Evolutionary conservation across 176 grass and related monocot species (phyloP).

Genomic region (Alloteropsis semialata): DNA sequence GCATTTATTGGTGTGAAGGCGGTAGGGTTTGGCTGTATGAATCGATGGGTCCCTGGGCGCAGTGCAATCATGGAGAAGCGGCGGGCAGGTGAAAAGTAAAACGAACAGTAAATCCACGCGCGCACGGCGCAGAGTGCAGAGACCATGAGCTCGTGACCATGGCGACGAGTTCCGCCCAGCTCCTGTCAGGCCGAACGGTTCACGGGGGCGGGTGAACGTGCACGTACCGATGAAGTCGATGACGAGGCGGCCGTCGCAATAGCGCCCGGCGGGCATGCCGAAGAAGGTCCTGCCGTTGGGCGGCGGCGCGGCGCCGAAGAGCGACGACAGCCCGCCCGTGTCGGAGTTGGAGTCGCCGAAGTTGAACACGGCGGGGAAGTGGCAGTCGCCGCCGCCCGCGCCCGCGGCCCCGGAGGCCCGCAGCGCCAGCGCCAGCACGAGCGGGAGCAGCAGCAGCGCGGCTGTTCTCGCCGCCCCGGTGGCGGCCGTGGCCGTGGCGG

Average conservation of each 20-base stretch:
- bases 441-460: neutral
- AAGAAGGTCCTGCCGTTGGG: slow-evolving; percentile 97
- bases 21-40: neutral
- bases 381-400: slow-evolving; percentile 34
- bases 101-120: neutral
- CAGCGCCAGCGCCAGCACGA: neutral
- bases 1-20: slow-evolving; percentile 29
- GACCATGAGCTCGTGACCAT: neutral
- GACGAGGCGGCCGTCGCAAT: slow-evolving; percentile 87
- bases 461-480: neutral
- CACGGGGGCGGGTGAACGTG: neutral
- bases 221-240: slow-evolving; percentile 88
- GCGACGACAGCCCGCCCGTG: slow-evolving; percentile 85
- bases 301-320: slow-evolving; percentile 80
- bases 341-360: slow-evolving; percentile 98
- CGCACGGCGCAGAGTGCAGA: neutral
- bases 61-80: slow-evolving; percentile 11
- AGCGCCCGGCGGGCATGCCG: slow-evolving; percentile 67
- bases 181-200: neutral
- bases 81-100: neutral
- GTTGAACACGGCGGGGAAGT: slow-evolving; percentile 93
- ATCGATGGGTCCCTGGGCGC: neutral
- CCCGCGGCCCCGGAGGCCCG: neutral
- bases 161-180: neutral
- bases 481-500: neutral